Evolutionary conservation across 495 filamentous ascomycete genomes (phyloP), one percentile per base, ranked within the genome.

Genomic region (Penicillium paradoxum): DNA sequence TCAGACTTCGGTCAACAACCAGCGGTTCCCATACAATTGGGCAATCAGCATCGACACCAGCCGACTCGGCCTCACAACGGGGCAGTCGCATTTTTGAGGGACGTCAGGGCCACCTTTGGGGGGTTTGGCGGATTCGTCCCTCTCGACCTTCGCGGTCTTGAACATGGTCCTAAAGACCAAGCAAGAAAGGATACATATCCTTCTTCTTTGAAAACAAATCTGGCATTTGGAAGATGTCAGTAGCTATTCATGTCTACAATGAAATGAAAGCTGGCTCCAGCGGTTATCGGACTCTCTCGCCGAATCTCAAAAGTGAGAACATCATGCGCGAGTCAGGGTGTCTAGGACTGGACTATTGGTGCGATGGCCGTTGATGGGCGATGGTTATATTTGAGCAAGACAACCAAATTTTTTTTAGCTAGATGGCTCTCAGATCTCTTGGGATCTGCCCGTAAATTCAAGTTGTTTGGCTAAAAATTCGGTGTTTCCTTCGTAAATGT

Each of bases 401-500:
- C 40, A 21, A 39, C 11, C 25, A 11, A 25, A 43, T 5, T n/a
- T n/a, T n/a, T n/a, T n/a, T n/a, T 32, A 40, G 47, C 36, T 49
- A 41, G 47, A 30, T 34, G 8, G 10, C 47, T 49, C 46, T 38
- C 36, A 49, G 36, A 30, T 30, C 47, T 30, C 17, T 19, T 27
- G 33, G 10, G 45, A n/a, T 49, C 37, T 49, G 47, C 47, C 6
- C 22, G 36, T 40, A 36, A 49, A 49, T 49, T 7, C 3, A 40
- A 49, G 47, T 49, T 29, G 11, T 41, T 49, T 19, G 24, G 36
- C 25, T 40, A 49, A 25, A 48, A 18, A 9, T 25, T 15, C 14
- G 14, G 7, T 32, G 2, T 19, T 14, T 13, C n/a, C n/a, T 29
- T 13, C 21, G n/a, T 15, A 15, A 10, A 19, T 3, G 10, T 8